Evolutionary conservation across 768 basidiomycete genomes (phyloP).

Genomic region (Lanmaoa pseudosensibilis): DNA sequence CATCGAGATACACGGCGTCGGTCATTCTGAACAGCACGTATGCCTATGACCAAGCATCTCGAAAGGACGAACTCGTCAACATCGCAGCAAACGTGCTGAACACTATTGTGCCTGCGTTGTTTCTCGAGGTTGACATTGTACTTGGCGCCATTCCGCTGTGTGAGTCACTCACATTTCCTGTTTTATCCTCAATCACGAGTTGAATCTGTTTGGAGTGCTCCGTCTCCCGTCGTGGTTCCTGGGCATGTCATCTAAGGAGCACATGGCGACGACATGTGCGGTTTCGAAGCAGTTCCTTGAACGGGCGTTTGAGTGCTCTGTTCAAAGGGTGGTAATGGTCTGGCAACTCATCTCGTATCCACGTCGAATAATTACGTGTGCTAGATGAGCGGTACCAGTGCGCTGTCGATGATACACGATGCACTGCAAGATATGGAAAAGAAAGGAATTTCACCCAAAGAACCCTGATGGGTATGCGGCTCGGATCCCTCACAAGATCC

Average conservation of each 20-base stretch:
- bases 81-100: too few relatives aligned
- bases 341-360: not conserved
- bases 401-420: constrained; percentile 6
- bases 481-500: not conserved
- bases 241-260: constrained; percentile 15
- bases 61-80: too few relatives aligned
- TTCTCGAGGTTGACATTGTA: not conserved
- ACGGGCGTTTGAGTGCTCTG: not conserved
- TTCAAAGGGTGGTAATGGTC: constrained; percentile 2
- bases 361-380: not conserved
- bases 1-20: too few relatives aligned
- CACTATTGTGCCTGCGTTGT: too few relatives aligned
- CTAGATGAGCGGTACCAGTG: not conserved
- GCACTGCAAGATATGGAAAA: constrained; percentile 3
- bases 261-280: not conserved
- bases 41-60: too few relatives aligned
- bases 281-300: constrained; percentile 4
- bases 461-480: constrained; percentile 8
- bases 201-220: not conserved
- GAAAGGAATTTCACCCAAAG: not conserved
- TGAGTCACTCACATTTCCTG: not conserved
- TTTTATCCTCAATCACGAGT: not conserved
- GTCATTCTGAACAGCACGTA: too few relatives aligned
- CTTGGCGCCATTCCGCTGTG: not conserved
- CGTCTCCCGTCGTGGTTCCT: constrained; percentile 14